Conservation (phyloP, 2,329 filamentous ascomycete species). For the Penicillium sclerotigenum region DNA sequence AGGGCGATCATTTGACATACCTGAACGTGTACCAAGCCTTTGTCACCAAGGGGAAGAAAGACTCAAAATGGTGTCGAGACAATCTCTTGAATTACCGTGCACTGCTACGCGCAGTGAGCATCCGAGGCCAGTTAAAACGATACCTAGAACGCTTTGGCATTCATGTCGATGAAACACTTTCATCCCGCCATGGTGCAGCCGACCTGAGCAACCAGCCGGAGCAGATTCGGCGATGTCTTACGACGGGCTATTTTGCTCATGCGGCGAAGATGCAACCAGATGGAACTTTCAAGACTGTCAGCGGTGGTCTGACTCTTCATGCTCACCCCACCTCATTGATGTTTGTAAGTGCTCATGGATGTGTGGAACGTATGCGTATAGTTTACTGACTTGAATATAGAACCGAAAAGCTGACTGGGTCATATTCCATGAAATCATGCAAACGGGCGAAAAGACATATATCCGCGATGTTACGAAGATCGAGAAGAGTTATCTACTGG, state of each 20-base stretch:
- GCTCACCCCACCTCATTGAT: constrained; percentile 90
- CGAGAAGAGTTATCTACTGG: constrained; percentile 85
- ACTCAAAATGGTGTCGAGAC: constrained; percentile 80
- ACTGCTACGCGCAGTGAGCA: constrained; percentile 76
- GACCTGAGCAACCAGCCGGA: constrained; percentile 57
- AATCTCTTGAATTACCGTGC: constrained; percentile 84
- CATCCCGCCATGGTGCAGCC: constrained; percentile 31
- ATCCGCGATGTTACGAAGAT: constrained; percentile 92
- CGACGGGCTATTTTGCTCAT: constrained; percentile 87
- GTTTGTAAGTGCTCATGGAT: constrained; percentile 58
- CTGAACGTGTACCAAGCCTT: constrained; percentile 94
- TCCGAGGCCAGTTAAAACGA: constrained; percentile 79
- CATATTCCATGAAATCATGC: constrained; percentile 88
- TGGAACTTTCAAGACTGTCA: constrained; percentile 83
- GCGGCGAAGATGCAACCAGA: constrained; percentile 92
- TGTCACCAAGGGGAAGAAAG: constrained; percentile 75
- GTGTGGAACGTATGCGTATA: not conserved
- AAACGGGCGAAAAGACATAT: constrained; percentile 82
- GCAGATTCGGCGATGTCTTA: constrained; percentile 77
- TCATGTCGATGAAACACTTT: constrained; percentile 59
- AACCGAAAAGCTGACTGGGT: constrained; percentile 97
- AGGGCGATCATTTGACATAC: constrained; percentile 89
- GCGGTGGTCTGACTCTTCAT: constrained; percentile 71
- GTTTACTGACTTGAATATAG: constrained; percentile 31
- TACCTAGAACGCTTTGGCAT: constrained; percentile 85